Percentiles rank a stretch among this genome's conserved stretches.
phyloP scores from a whole-genome alignment of 2,329 filamentous ascomycete genomes.

The Beauveria brongniartii region DNA sequence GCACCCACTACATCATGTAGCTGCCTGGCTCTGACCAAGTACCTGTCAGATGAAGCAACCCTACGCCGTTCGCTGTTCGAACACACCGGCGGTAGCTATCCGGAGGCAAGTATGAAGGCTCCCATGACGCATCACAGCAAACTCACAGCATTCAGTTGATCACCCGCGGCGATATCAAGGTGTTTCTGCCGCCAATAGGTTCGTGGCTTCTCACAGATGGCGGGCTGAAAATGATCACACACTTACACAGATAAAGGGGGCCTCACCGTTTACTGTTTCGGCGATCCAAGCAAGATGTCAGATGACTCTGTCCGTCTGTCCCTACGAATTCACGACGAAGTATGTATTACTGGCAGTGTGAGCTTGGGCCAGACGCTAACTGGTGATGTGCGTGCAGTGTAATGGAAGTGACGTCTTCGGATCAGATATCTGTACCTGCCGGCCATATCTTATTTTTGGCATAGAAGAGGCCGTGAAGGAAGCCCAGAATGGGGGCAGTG shows the following conservation, averaged over 20 bases:
- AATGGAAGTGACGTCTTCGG: conserved; percentile 97
- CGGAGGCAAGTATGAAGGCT: conserved; percentile 48
- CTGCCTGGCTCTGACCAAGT: not conserved
- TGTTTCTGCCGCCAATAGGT: conserved; percentile 91
- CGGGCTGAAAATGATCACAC: not conserved
- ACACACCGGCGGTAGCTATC: conserved; percentile 91
- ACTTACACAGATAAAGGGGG: conserved; percentile 46
- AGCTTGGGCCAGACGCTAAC: not conserved
- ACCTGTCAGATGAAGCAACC: conserved; percentile 63
- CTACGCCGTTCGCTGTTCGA: conserved; percentile 86
- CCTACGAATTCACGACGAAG: conserved; percentile 68
- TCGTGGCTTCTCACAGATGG: conserved; percentile 14
- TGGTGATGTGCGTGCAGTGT: conserved; percentile 42
- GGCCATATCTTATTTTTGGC: conserved; percentile 91
- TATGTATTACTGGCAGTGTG: conserved; percentile 20
- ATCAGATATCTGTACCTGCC: conserved; percentile 94
- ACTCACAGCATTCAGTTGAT: conserved; percentile 52
- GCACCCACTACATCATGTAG: not conserved
- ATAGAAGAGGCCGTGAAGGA: conserved; percentile 97
- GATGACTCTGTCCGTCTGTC: conserved; percentile 75
- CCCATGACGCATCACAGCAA: not conserved
- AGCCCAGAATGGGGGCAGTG: conserved; percentile 86
- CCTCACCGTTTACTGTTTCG: conserved; percentile 94
- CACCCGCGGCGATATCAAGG: conserved; percentile 86
- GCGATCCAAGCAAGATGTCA: conserved; percentile 88